Base-by-base conservation (phyloP, 2,329 filamentous ascomycete genomes). In the Huntiella abstrusa region DNA sequence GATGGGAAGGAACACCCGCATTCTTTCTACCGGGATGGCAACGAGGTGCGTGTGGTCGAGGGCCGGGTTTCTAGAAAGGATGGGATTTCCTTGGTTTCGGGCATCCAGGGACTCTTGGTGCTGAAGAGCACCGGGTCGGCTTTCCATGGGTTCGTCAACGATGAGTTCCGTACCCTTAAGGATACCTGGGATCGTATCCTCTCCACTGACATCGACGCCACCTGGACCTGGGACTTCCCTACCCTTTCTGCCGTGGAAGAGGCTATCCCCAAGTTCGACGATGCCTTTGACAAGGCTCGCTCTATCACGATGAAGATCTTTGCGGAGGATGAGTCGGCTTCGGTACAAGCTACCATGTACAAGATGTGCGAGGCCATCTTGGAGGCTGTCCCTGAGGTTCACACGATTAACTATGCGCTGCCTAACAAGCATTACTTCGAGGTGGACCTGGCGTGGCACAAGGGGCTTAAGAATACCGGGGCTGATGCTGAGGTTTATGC, bases 361-460 rank as follows among this genome's bases (percentile, higher is more conserved):
- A 92, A 95, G 69, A 98, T 98, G 88, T 78, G 75, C 55, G 81
- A 88, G 61, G 69, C 80, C 61, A 94, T 98, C 54, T 69, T 98
- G 45, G 80, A 73, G 6, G 75, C 70, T 16, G 82, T 78, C 17
- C 80, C 85, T 11, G 68, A 78, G 52, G 73, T 86, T 16, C 73
- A 80, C 39, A 69, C 71, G 16, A 83, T 91, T 37, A 74, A 80
- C 55, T 96, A 95, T 60, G 70, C 80, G 6, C 70, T 98, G 57
- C 91, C 91, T 8, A 98, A 98, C 70, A 96, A 95, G 69, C 91
- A 98, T 65, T 96, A 95, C 67, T 96, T 96, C 59, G 88, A 96
- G 64, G 80, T 96, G 88, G 88, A 96, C 59, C 66, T 98, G 58
- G 88, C 82, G 65, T 98, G 91, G 91, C 84, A 94, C 71, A 92